Evolutionary conservation across 2,329 filamentous ascomycete genomes (phyloP).

Genomic region (Gnomoniopsis smithogilvyi): DNA sequence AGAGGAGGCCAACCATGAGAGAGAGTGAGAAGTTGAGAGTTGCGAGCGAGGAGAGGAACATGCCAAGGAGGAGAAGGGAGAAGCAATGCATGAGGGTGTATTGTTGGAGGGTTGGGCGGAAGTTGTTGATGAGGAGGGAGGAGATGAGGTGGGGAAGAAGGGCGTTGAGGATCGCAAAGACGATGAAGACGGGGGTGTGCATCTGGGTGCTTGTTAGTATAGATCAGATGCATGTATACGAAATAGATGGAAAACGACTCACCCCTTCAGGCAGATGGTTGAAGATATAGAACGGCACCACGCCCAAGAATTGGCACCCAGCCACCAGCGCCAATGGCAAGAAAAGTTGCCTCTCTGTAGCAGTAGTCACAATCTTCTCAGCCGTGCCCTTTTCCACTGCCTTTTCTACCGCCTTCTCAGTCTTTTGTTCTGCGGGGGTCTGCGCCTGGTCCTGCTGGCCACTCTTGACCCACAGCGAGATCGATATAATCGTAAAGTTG

Average conservation of each 20-base stretch:
- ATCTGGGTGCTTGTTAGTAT: slow-evolving; percentile 38
- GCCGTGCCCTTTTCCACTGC: slow-evolving; percentile 29
- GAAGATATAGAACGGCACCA: slow-evolving; percentile 82
- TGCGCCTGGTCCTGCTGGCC: slow-evolving; percentile 45
- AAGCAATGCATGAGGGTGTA: slow-evolving; percentile 82
- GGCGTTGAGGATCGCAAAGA: slow-evolving; percentile 54
- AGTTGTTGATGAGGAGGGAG: slow-evolving; percentile 47
- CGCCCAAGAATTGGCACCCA: slow-evolving; percentile 70
- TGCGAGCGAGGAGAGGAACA: slow-evolving; percentile 87
- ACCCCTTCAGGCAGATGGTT: slow-evolving; percentile 69
- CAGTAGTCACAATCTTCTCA: slow-evolving; percentile 16
- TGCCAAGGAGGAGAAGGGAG: slow-evolving; percentile 86
- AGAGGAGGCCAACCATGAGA: slow-evolving; percentile 77
- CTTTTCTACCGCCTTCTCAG: slow-evolving; percentile 27
- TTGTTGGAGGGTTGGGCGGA: slow-evolving; percentile 61
- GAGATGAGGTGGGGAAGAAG: slow-evolving; percentile 57
- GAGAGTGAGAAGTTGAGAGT: slow-evolving; percentile 94
- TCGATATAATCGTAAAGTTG: slow-evolving; percentile 94
- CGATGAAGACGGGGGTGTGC: slow-evolving; percentile 55
- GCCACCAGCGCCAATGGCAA: slow-evolving; percentile 72
- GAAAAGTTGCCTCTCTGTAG: slow-evolving; percentile 63
- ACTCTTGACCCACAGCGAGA: slow-evolving; percentile 89
- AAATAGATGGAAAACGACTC: slow-evolving; percentile 33
- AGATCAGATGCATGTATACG: neutral
- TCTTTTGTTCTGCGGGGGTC: slow-evolving; percentile 24